phyloP scores from a whole-genome alignment of 768 basidiomycete genomes.

The Collybia sordida region DNA sequence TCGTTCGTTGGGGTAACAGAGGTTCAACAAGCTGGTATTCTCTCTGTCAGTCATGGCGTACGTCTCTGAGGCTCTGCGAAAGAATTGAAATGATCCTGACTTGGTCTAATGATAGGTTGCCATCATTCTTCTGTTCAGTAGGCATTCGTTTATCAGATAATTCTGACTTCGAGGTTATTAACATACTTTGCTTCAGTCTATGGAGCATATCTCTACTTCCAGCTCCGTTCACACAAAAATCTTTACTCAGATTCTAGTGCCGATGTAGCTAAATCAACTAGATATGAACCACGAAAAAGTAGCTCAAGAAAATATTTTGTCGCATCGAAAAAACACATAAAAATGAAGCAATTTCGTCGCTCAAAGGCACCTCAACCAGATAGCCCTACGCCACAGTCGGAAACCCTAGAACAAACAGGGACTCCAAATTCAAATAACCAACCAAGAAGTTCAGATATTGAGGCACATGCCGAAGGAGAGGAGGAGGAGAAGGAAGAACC shows the following conservation, averaged over 20 bases:
- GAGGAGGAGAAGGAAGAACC: conserved; percentile 51
- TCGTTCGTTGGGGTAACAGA: conserved; percentile 28
- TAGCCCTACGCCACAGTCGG: too few relatives aligned
- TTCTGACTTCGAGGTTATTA: conserved; percentile 35
- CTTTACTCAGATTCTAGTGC: conserved; percentile 58
- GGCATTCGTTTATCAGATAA: conserved; percentile 15
- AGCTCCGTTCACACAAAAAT: conserved; percentile 70
- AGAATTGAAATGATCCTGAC: not conserved
- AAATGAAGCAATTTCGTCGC: too few relatives aligned
- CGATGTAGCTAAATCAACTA: conserved; percentile 31
- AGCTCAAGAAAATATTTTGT: too few relatives aligned
- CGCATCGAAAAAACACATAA: too few relatives aligned
- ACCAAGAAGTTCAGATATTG: conserved; percentile 16
- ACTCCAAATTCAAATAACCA: not conserved
- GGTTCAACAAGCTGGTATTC: conserved; percentile 42
- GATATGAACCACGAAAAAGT: conserved; percentile 27
- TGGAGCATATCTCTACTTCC: conserved; percentile 73
- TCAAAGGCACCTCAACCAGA: too few relatives aligned
- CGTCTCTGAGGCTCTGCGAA: conserved; percentile 19
- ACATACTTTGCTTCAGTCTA: conserved; percentile 55
- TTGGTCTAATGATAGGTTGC: conserved; percentile 49
- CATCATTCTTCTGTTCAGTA: conserved; percentile 76
- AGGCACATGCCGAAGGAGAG: conserved; percentile 11
- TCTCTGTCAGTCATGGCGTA: conserved; percentile 76
- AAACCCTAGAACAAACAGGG: too few relatives aligned